phyloP scores from a whole-genome alignment of 441 rosid species.

The Omphalea diandra region DNA sequence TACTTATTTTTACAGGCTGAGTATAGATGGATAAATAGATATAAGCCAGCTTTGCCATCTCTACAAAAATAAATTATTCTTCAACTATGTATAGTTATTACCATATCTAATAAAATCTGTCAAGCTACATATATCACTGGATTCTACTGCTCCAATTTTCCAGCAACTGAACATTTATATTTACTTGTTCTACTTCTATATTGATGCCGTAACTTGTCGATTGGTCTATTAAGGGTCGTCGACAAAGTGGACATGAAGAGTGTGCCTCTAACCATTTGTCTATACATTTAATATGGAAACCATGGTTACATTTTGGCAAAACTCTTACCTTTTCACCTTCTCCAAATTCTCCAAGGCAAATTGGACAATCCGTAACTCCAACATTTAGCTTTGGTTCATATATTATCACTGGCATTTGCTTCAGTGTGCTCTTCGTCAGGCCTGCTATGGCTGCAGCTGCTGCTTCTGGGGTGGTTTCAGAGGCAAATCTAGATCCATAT shows the following conservation, averaged over 20 bases:
- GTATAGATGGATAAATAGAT: too few species aligned
- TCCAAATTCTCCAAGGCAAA: conserved; percentile 9
- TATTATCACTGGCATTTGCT: neutral
- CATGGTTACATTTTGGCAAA: conserved; percentile 73
- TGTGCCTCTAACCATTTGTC: conserved; percentile 78
- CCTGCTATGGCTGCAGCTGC: neutral
- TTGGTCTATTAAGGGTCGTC: conserved; percentile 39
- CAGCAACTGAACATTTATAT: neutral
- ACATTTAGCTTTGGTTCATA: neutral
- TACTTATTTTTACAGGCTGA: too few species aligned
- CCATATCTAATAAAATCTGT: too few species aligned
- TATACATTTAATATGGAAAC: conserved; percentile 72
- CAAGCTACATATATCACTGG: too few species aligned
- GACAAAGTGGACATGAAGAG: conserved; percentile 84
- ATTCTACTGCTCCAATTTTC: too few species aligned
- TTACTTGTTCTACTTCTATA: neutral
- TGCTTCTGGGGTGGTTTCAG: neutral
- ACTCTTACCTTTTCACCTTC: conserved; percentile 19
- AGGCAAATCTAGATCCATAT: neutral
- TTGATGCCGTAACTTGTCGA: neutral
- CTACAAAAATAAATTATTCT: too few species aligned
- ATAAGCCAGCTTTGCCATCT: too few species aligned
- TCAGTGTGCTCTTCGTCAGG: neutral
- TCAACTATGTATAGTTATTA: too few species aligned
- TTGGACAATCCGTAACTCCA: neutral